These are phyloP conservation scores for Penicillium sp. DNA, from an alignment of 2,329 filamentous ascomycete species.

Conservation along the genomic window DNA sequence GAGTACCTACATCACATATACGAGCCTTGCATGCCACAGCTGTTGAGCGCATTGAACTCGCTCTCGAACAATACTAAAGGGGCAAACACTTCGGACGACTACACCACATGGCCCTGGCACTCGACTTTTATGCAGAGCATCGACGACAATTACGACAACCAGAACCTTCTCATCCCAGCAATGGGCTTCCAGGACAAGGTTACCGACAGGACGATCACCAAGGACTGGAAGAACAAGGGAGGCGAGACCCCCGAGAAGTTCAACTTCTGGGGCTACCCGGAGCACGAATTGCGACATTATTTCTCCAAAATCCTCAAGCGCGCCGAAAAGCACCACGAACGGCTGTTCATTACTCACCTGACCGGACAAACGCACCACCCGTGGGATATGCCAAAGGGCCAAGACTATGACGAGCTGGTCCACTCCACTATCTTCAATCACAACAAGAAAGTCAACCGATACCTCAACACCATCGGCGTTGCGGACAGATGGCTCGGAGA, in stretches of 20 bases:
- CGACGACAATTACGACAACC: conserved; percentile 26
- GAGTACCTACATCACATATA: conserved; percentile 41
- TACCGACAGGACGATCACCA: conserved; percentile 15
- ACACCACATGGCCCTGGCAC: conserved; percentile 23
- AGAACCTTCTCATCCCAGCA: conserved; percentile 18
- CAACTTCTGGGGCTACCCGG: conserved; percentile 24
- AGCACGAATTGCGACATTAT: conserved; percentile 21
- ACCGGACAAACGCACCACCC: conserved; percentile 28
- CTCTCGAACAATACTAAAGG: conserved; percentile 6
- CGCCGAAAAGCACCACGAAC: conserved; percentile 22
- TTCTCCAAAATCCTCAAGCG: conserved; percentile 20
- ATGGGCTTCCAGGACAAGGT: conserved; percentile 22
- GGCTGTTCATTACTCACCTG: conserved; percentile 25
- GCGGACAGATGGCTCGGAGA: conserved; percentile 23
- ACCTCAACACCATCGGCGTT: conserved; percentile 21
- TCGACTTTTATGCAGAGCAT: conserved; percentile 27
- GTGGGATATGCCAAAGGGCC: conserved; percentile 19
- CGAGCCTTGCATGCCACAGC: conserved; percentile 41
- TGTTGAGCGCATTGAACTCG: conserved; percentile 17
- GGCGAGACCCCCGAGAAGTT: conserved; percentile 10
- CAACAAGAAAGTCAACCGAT: conserved; percentile 15
- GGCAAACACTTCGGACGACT: conserved; percentile 15
- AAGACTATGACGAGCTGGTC: conserved; percentile 20
- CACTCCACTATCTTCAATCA: conserved; percentile 11
- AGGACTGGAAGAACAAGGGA: conserved; percentile 10